A percentile compares a stretch with the other conserved stretches of the same genome.
Conservation (phyloP, 768 basidiomycete species). For the Hirschioporus abietinus region DNA sequence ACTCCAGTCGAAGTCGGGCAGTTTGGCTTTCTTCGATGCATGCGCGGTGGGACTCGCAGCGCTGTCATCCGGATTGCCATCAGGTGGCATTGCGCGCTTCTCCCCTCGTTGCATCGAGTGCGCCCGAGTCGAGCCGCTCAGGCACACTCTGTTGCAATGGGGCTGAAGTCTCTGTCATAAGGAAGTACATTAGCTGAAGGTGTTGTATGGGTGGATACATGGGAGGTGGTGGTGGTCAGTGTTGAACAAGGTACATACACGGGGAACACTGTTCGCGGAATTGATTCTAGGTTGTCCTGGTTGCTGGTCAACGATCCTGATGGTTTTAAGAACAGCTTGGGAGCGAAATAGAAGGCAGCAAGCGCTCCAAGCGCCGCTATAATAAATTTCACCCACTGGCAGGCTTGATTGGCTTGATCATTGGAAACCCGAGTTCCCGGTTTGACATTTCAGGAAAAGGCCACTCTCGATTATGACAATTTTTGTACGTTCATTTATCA, state of each 20-base stretch:
- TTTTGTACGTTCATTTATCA: neutral
- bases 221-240: neutral
- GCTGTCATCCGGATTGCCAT: neutral
- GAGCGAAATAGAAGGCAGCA: neutral
- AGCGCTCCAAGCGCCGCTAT: neutral
- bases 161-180: neutral
- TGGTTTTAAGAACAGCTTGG: neutral
- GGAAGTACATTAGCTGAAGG: neutral
- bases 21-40: neutral
- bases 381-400: neutral
- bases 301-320: neutral
- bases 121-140: neutral
- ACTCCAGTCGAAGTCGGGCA: neutral
- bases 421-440: no score
- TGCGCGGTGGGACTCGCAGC: neutral
- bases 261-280: neutral
- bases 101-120: slow-evolving; percentile 1
- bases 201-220: neutral
- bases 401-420: no score
- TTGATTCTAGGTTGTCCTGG: neutral
- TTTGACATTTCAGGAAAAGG: no score
- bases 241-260: neutral
- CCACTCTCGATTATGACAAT: neutral
- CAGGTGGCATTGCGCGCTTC: neutral
- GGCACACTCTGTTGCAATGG: neutral